Percentiles rank a stretch among this genome's conserved stretches.
Evolutionary conservation across 83 land plant genomes (phyloP).

Genomic region (Thuja plicata): DNA sequence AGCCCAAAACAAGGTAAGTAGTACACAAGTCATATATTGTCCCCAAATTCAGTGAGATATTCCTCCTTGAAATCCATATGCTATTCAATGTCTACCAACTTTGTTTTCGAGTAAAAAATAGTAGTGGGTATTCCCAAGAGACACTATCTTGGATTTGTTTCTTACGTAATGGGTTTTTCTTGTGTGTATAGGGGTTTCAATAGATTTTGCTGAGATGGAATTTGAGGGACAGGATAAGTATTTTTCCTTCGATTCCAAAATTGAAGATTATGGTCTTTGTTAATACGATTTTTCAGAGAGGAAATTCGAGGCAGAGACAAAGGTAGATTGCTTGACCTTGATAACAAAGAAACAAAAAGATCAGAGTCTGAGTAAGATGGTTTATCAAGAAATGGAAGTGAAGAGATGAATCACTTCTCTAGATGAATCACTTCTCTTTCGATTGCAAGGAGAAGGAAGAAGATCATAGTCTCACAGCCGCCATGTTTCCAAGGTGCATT

Average conservation of each 20-base stretch:
- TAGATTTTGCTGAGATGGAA: conserved; percentile 4
- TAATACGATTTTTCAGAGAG: neutral
- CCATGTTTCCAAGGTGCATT: conserved; percentile 12
- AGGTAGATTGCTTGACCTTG: neutral
- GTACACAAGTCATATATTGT: neutral
- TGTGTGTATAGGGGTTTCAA: conserved; percentile 5
- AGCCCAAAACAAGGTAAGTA: conserved; percentile 4
- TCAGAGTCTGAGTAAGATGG: neutral
- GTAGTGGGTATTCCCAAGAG: neutral
- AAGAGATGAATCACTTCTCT: too few relatives aligned
- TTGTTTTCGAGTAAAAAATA: too few relatives aligned
- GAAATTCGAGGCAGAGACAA: neutral
- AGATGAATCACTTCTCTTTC: neutral
- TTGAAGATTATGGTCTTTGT: neutral
- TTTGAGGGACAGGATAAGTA: neutral
- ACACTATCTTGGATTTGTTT: neutral
- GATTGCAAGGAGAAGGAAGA: neutral
- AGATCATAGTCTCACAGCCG: neutral
- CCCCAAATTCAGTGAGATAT: neutral
- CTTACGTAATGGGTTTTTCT: neutral
- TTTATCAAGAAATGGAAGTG: neutral
- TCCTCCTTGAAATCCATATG: neutral
- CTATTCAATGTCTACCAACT: neutral
- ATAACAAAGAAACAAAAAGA: neutral
- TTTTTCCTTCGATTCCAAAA: neutral